These are phyloP conservation scores for Pythium vanterpoolii DNA, from an alignment of 352 stramenopile species.

Conservation along the genomic window DNA sequence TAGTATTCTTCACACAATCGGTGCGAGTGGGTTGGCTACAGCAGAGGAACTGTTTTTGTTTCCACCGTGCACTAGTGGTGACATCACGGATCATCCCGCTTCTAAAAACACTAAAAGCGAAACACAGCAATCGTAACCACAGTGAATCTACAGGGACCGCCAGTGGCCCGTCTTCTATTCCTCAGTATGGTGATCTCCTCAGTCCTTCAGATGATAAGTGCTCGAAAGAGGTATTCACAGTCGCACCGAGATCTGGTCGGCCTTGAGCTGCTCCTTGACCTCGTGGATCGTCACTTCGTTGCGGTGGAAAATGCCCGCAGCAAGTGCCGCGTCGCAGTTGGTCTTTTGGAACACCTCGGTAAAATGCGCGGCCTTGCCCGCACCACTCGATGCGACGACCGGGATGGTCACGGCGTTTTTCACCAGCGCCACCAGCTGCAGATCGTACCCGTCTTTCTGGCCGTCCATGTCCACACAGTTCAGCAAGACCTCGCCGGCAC, in stretches of 20 bases:
- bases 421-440: conserved; percentile 61
- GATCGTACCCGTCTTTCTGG: conserved; percentile 90
- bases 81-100: too few relatives aligned
- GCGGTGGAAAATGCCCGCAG: conserved; percentile 98
- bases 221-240: conserved; percentile 23
- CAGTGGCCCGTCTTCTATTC: not conserved
- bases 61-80: too few relatives aligned
- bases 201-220: not conserved
- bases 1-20: conserved; percentile 11
- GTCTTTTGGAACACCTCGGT: conserved; percentile 92
- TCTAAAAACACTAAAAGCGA: too few relatives aligned
- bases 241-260: conserved; percentile 68
- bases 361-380: conserved; percentile 94
- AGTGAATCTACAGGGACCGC: too few relatives aligned
- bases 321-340: conserved; percentile 94
- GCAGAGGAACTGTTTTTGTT: conserved; percentile 4
- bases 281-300: conserved; percentile 94
- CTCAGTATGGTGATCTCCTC: too few relatives aligned
- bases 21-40: not conserved
- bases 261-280: conserved; percentile 91
- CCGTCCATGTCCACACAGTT: conserved; percentile 99
- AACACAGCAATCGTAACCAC: too few relatives aligned
- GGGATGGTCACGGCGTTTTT: conserved; percentile 93
- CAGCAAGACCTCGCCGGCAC: conserved; percentile 96
- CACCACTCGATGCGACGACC: conserved; percentile 97